Conservation (phyloP, 257 asterid genomes). For the Nicotiana benthamiana region DNA sequence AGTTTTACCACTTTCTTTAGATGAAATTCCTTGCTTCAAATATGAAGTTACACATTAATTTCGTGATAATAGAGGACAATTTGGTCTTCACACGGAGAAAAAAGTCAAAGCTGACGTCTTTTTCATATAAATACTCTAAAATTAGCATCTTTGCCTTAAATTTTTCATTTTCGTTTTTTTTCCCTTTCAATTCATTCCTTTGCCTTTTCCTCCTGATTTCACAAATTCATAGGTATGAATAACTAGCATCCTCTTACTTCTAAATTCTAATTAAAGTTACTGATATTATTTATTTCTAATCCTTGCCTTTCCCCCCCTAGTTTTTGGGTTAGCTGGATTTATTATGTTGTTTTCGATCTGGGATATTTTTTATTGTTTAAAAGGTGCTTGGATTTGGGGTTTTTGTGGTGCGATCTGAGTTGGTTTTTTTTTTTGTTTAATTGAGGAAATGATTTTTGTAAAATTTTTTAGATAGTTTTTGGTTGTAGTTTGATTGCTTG, state of each 20-base stretch:
- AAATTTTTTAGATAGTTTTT: too few relatives aligned
- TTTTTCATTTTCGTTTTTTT: not conserved
- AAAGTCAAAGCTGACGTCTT: not conserved
- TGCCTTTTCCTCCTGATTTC: not conserved
- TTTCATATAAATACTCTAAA: not conserved
- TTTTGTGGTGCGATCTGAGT: not conserved
- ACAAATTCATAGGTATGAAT: not conserved
- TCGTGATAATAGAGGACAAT: not conserved
- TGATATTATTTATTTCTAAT: not conserved
- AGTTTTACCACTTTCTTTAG: too few relatives aligned
- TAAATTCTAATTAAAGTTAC: not conserved
- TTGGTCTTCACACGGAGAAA: not conserved
- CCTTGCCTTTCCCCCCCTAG: not conserved
- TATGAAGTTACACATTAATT: not conserved
- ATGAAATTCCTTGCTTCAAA: not conserved
- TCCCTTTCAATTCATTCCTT: not conserved
- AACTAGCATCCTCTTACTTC: not conserved
- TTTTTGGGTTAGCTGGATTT: not conserved
- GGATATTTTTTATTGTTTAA: not conserved
- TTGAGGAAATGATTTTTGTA: not conserved
- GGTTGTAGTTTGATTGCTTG: not conserved
- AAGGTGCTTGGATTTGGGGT: not conserved
- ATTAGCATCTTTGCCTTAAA: not conserved
- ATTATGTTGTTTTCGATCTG: not conserved
- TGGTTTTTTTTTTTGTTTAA: not conserved